phyloP scores from a whole-genome alignment of 2,329 filamentous ascomycete species.

The Neofusicoccum sp. region DNA sequence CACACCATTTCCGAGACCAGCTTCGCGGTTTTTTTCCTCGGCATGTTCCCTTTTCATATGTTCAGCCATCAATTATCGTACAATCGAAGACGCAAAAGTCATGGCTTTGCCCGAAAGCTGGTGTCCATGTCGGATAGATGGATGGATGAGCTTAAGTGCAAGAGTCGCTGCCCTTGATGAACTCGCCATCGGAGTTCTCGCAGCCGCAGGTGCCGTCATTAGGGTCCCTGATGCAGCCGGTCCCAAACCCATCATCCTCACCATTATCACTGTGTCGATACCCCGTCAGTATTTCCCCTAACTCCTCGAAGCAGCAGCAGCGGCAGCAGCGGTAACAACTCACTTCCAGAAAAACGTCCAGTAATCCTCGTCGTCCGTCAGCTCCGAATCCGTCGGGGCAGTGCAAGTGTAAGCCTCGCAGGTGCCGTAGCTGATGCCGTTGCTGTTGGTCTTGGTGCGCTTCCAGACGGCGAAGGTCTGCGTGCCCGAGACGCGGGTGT shows the following conservation, averaged over 20 bases:
- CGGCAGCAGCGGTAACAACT: not conserved
- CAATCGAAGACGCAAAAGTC: not conserved
- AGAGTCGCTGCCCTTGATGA: not conserved
- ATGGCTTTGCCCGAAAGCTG: not conserved
- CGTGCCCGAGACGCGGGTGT: slow-evolving; percentile 39
- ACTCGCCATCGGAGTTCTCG: slow-evolving; percentile 14
- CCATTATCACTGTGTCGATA: slow-evolving; percentile 23
- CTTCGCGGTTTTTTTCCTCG: not conserved
- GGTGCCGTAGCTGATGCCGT: slow-evolving; percentile 48
- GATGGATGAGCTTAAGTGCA: not conserved
- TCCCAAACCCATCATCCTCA: slow-evolving; percentile 28
- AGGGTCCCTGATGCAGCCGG: slow-evolving; percentile 34
- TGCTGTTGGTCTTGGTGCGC: slow-evolving; percentile 47
- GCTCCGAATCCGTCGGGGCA: not conserved
- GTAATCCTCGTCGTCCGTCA: not conserved
- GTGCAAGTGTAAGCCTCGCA: slow-evolving; percentile 27
- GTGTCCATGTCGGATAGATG: not conserved
- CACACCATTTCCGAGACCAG: not conserved
- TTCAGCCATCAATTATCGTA: not conserved
- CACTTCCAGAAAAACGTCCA: slow-evolving; percentile 21
- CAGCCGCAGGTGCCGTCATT: slow-evolving; percentile 12
- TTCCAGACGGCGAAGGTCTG: slow-evolving; percentile 46
- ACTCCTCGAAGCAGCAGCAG: no score
- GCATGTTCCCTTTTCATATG: not conserved
- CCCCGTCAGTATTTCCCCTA: not conserved